Evolutionary conservation across 352 stramenopile genomes (phyloP), one percentile per base, ranked within the genome.

Genomic region (Lagenidium sp.): DNA sequence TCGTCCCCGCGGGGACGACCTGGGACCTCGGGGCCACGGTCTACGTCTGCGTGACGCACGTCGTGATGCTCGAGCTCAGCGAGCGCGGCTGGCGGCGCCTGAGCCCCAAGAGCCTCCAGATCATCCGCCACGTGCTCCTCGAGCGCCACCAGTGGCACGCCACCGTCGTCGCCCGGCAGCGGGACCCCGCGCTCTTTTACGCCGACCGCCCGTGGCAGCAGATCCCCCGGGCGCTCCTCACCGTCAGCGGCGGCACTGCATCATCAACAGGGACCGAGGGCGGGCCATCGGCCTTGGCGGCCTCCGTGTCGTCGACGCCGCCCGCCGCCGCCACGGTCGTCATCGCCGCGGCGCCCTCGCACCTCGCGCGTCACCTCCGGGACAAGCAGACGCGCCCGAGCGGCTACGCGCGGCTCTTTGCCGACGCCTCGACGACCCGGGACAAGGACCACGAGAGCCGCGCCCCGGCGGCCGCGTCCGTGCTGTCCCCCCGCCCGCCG

Each of bases 131-230:
- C n/a, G 59, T 53, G 0, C 36, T 87, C 10, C 41, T 83, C 1
- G 68, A 82, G 42, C 70, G 75, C 2, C 68, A 83, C 48, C 61
- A 58, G 4, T 87, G 69, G 68, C 73, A 87, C 36, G 45, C 71
- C 3, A 49, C 57, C 12, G 47, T 55, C 8, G 58, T 59, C 3
- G 41, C 60, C 16, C 58, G 59, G 22, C 63, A 77, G 29, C 44
- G 57, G 4, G 42, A 68, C n/a, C 41, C 44, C 0, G 63, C 60
- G 26, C 63, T 57, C 48, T 82, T 67, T 46, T 50, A 64, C 19
- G 36, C 60, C 7, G 72, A 82, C 4, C 73, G 65, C 41, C 72
- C 72, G 0, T 82, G 72, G 72, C 66, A 81, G 24, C 28, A 55
- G 6, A 47, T 77, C 2, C 28, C 28, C 15, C 28, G 8, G 8